Evolutionary conservation across 305 asterid species (phyloP).

Genomic region (Petunia hybrid): DNA sequence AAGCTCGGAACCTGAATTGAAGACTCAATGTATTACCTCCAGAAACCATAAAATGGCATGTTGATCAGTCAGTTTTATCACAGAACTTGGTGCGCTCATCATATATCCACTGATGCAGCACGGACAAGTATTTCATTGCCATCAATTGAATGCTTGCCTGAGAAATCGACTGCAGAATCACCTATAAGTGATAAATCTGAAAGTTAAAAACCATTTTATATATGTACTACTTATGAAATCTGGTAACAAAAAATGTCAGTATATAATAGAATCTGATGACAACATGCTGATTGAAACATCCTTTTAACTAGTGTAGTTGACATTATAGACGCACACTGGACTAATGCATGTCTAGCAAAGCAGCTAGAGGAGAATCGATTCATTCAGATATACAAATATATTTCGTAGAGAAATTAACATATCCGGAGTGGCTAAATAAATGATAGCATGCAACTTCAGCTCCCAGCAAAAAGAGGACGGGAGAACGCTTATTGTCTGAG

Average conservation of each 20-base stretch:
- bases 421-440: slow-evolving; percentile 47
- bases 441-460: slow-evolving; percentile 46
- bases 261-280: no score
- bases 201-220: background rate
- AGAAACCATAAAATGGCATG: slow-evolving; percentile 19
- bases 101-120: slow-evolving; percentile 45
- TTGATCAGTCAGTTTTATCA: slow-evolving; percentile 3
- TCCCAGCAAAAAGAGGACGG: slow-evolving; percentile 42
- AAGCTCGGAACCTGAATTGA: background rate
- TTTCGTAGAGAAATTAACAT: slow-evolving; percentile 40
- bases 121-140: slow-evolving; percentile 46
- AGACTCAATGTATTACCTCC: slow-evolving; percentile 28
- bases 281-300: no score
- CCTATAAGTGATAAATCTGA: slow-evolving; percentile 42
- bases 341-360: no score
- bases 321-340: no score
- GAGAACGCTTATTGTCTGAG: slow-evolving; percentile 13
- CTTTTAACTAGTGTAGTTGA: no score
- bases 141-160: slow-evolving; percentile 40
- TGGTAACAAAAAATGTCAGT: no score
- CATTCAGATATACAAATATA: no score
- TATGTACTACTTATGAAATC: no score
- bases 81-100: slow-evolving; percentile 23
- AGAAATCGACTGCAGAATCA: slow-evolving; percentile 53
- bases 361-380: background rate